Evolutionary conservation across 2,329 filamentous ascomycete species (phyloP).

Genomic region (Aspergillus nomiae): DNA sequence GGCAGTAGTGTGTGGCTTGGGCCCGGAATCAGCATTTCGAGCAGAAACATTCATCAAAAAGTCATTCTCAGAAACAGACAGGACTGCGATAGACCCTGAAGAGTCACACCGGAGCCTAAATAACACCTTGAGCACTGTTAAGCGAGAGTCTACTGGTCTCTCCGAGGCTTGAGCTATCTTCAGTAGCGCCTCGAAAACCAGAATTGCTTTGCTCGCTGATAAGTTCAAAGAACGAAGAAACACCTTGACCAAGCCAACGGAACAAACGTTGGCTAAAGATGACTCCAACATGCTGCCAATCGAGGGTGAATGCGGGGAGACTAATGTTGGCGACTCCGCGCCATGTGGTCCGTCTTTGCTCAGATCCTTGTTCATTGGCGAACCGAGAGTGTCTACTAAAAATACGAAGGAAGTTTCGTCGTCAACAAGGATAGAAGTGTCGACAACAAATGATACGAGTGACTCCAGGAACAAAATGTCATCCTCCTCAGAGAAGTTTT

Average conservation of each 20-base stretch:
- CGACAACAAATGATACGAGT: conserved; percentile 42
- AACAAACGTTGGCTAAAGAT: conserved; percentile 63
- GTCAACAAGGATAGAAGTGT: conserved; percentile 30
- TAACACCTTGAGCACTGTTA: conserved; percentile 75
- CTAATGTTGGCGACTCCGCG: conserved; percentile 42
- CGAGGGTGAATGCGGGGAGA: conserved; percentile 33
- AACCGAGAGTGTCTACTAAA: conserved; percentile 36
- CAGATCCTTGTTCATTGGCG: conserved; percentile 39
- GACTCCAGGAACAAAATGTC: conserved; percentile 42
- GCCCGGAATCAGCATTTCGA: conserved; percentile 59
- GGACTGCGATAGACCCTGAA: conserved; percentile 73
- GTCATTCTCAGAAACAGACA: conserved; percentile 69
- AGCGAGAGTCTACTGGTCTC: conserved; percentile 68
- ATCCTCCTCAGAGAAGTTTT: conserved; percentile 39
- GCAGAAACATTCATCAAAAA: conserved; percentile 72
- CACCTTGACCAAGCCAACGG: conserved; percentile 70
- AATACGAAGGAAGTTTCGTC: conserved; percentile 36
- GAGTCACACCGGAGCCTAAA: conserved; percentile 84
- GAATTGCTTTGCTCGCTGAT: conserved; percentile 65
- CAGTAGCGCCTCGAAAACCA: conserved; percentile 65
- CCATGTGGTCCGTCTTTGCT: conserved; percentile 35
- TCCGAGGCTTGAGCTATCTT: conserved; percentile 62
- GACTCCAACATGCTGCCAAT: conserved; percentile 32
- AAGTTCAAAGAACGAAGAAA: conserved; percentile 73
- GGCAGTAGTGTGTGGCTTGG: conserved; percentile 42